These are phyloP conservation scores for Trichophyton verrucosum DNA, from an alignment of 2,329 filamentous ascomycete species.

Conservation along the genomic window DNA sequence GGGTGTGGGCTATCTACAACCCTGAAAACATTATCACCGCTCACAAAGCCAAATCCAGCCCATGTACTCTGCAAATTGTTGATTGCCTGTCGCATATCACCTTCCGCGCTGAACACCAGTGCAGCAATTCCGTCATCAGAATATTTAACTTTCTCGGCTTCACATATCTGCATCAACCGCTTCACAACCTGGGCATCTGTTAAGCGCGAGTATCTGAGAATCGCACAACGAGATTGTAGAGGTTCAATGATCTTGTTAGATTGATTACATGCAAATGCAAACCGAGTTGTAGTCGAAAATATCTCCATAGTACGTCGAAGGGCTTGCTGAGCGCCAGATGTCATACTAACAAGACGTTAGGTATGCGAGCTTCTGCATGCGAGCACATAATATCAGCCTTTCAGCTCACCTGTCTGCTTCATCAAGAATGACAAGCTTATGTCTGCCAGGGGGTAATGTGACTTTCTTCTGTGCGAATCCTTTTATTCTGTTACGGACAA, in stretches of 20 bases:
- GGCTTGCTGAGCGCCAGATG: constrained; percentile 87
- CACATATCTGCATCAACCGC: constrained; percentile 79
- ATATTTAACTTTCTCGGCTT: constrained; percentile 80
- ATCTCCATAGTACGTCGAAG: constrained; percentile 97
- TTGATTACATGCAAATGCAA: constrained; percentile 97
- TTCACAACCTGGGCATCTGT: constrained; percentile 90
- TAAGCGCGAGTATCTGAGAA: constrained; percentile 81
- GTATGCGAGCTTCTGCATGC: neutral
- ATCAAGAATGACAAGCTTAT: constrained; percentile 95
- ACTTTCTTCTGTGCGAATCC: constrained; percentile 99
- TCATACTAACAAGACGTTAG: constrained; percentile 55
- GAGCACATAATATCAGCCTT: neutral
- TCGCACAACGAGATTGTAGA: constrained; percentile 92
- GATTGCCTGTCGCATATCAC: constrained; percentile 97
- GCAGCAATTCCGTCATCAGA: constrained; percentile 89
- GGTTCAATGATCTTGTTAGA: constrained; percentile 99
- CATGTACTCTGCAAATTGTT: constrained; percentile 92
- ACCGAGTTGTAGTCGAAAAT: constrained; percentile 88
- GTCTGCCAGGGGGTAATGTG: constrained; percentile 74
- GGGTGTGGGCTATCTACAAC: constrained; percentile 96
- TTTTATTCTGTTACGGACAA: constrained; percentile 94
- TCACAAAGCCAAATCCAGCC: constrained; percentile 94
- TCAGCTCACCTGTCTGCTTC: constrained; percentile 65
- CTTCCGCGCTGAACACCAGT: constrained; percentile 93
- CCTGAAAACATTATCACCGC: constrained; percentile 92